Percentiles rank a stretch among this genome's conserved stretches.
Evolutionary conservation across 2,329 filamentous ascomycete genomes (phyloP).

Genomic region (Colletotrichum phormii): DNA sequence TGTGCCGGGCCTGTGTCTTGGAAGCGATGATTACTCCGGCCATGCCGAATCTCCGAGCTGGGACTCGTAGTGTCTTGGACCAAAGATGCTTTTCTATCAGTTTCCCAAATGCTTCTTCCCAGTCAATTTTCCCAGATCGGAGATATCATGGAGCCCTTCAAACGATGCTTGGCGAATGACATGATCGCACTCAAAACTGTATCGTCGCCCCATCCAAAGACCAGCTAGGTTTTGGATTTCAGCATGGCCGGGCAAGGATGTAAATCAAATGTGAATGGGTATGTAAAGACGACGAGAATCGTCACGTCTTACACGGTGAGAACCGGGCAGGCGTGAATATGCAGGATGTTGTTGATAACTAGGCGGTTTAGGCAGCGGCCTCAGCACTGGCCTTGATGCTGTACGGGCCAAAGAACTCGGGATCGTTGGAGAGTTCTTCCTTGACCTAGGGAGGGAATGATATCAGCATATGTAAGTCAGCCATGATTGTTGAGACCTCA

Average conservation of each 20-base stretch:
- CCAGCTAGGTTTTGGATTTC: background rate
- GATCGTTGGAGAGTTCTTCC: constrained; percentile 88
- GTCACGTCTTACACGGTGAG: background rate
- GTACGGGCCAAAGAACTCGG: constrained; percentile 84
- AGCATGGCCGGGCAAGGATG: background rate
- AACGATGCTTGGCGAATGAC: background rate
- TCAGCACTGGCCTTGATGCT: constrained; percentile 62
- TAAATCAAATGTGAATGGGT: constrained; percentile 7
- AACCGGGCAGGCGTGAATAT: background rate
- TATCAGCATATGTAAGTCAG: background rate
- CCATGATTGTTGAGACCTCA: background rate
- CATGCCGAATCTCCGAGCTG: background rate
- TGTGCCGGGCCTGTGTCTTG: background rate
- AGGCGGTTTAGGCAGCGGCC: constrained; percentile 43
- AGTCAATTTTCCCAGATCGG: background rate
- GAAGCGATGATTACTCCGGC: background rate
- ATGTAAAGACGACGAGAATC: constrained; percentile 3
- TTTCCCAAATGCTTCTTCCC: background rate
- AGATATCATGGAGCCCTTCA: background rate
- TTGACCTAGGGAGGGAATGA: constrained; percentile 73
- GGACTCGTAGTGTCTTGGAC: background rate
- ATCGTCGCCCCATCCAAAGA: background rate
- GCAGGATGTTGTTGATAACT: background rate
- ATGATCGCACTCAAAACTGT: background rate
- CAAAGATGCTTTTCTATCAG: background rate